A percentile compares a stretch with the other conserved stretches of the same genome.
Evolutionary conservation across 192 early-diverging fungal genomes (phyloP).

Genomic region (Rhizophagus clarus): DNA sequence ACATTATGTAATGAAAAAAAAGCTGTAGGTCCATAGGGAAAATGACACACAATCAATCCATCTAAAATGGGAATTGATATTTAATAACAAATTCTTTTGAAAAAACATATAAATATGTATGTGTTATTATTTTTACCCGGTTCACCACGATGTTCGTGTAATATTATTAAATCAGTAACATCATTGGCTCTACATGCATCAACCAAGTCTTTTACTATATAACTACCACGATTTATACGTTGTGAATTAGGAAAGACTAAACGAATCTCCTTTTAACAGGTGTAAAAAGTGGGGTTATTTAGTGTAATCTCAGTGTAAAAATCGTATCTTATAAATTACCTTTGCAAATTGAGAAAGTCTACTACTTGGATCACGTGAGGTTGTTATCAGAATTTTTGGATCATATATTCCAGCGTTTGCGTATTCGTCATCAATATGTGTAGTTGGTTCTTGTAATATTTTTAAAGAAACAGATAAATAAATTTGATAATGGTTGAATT

Average conservation of each 20-base stretch:
- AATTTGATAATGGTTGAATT: too few species aligned
- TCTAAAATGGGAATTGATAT: conserved; percentile 50
- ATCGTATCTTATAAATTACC: conserved; percentile 31
- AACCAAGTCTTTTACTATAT: conserved; percentile 94
- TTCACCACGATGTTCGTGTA: conserved; percentile 94
- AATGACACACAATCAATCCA: conserved; percentile 91
- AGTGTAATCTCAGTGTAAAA: not conserved
- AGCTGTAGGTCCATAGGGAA: conserved; percentile 98
- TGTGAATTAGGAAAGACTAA: conserved; percentile 95
- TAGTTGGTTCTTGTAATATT: conserved; percentile 52
- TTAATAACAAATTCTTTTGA: not conserved
- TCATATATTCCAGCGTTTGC: conserved; percentile 89
- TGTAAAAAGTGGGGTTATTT: too few species aligned
- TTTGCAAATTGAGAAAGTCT: conserved; percentile 96
- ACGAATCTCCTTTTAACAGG: conserved; percentile 73
- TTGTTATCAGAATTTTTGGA: conserved; percentile 96
- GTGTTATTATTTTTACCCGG: conserved; percentile 63
- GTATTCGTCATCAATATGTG: conserved; percentile 98
- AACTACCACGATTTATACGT: conserved; percentile 96
- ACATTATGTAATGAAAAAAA: conserved; percentile 98
- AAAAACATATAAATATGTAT: not conserved
- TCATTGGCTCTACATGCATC: conserved; percentile 94
- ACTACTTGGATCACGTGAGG: conserved; percentile 90
- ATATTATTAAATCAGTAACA: conserved; percentile 92
- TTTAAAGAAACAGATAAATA: too few species aligned